A percentile compares a stretch with the other conserved stretches of the same genome.
phyloP scores from a whole-genome alignment of 2,329 filamentous ascomycete genomes.

The Aspergillus terreus region DNA sequence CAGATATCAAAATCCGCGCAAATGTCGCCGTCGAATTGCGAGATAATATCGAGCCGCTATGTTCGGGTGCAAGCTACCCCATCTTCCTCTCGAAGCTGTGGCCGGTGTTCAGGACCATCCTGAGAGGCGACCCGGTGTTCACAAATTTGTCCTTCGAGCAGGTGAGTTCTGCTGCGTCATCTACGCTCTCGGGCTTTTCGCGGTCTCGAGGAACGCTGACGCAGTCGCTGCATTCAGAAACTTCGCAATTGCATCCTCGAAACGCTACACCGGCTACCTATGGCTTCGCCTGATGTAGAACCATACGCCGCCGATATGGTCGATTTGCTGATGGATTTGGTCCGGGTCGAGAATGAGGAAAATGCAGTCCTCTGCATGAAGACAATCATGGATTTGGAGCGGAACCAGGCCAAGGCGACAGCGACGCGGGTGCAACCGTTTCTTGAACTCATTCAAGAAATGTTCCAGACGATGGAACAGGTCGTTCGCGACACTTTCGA shows the following conservation, averaged over 20 bases:
- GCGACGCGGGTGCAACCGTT: constrained; percentile 82
- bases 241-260: constrained; percentile 90
- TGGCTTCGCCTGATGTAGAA: constrained; percentile 75
- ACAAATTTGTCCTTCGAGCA: constrained; percentile 87
- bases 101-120: constrained; percentile 80
- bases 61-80: constrained; percentile 73
- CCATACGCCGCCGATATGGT: constrained; percentile 85
- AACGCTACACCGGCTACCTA: constrained; percentile 83
- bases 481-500: constrained; percentile 96
- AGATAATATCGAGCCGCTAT: constrained; percentile 80
- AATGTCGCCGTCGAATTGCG: constrained; percentile 81
- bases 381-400: constrained; percentile 93
- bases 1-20: constrained; percentile 77
- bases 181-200: not conserved
- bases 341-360: constrained; percentile 92
- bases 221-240: constrained; percentile 53
- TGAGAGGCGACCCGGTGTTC: constrained; percentile 84
- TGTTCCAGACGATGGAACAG: constrained; percentile 92
- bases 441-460: constrained; percentile 84
- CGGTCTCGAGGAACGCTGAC: not conserved
- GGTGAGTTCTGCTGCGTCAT: constrained; percentile 47
- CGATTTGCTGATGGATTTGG: constrained; percentile 82
- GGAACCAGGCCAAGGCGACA: constrained; percentile 83
- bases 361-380: constrained; percentile 99
- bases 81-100: constrained; percentile 83